phyloP scores from a whole-genome alignment of 257 asterid species.

The Nicotiana knightiana region DNA sequence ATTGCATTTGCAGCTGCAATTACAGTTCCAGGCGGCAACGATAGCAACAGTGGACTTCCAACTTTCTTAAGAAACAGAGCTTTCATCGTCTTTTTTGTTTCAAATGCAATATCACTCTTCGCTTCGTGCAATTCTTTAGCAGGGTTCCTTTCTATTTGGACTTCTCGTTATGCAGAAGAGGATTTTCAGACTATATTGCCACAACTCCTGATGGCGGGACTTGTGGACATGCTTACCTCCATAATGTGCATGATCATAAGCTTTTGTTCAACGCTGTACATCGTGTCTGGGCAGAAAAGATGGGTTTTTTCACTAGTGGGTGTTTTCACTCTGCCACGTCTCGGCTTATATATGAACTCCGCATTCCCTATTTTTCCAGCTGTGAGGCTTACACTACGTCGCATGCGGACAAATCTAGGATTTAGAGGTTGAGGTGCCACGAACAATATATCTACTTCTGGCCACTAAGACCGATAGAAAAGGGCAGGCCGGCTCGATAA shows the following conservation, averaged over 20 bases:
- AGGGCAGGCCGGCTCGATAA: too few species aligned
- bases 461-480: too few species aligned
- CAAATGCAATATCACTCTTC: conserved; percentile 31
- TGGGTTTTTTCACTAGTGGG: too few species aligned
- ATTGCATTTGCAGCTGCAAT: conserved; percentile 40
- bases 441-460: too few species aligned
- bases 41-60: conserved; percentile 20
- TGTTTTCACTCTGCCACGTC: too few species aligned
- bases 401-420: too few species aligned
- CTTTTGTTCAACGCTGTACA: conserved; percentile 22
- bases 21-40: conserved; percentile 32
- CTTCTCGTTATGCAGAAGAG: conserved; percentile 31
- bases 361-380: too few species aligned
- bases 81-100: conserved; percentile 22
- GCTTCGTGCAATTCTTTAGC: conserved; percentile 29
- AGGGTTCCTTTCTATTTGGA: conserved; percentile 32
- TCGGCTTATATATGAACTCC: too few species aligned
- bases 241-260: conserved; percentile 31
- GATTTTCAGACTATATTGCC: conserved; percentile 31
- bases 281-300: conserved; percentile 4
- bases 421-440: too few species aligned
- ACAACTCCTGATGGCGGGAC: conserved; percentile 24
- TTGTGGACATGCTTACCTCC: conserved; percentile 22
- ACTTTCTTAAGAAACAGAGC: conserved; percentile 9
- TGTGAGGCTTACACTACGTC: too few species aligned